Evolutionary conservation across 2,329 filamentous ascomycete species (phyloP), one percentile per base, ranked within the genome.

Genomic region (Fusarium pseudograminearum): DNA sequence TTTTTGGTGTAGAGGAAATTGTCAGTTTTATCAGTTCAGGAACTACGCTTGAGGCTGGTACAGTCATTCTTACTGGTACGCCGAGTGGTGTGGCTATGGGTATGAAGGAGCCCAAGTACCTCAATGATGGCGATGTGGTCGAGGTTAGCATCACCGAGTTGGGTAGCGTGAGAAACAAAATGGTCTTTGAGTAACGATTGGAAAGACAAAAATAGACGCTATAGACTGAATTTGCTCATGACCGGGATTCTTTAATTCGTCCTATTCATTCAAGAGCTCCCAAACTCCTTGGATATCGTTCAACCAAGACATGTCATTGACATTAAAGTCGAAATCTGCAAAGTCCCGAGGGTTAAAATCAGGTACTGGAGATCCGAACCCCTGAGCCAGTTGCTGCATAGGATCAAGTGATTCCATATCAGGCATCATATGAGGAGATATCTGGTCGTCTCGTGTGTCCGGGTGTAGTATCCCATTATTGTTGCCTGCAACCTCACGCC

Each of bases 21-120:
- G 78, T 87, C 20, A 78, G 78, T 51, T 84, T 83, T 9, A 73
- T 84, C 20, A 84, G 82, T 38, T 81, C 80, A 40, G 84, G 82
- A 1, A 82, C 82, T n/a, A 88, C 86, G 0, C 67, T 88, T 0
- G 79, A 83, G 64, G 76, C 80, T 0, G 86, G 86, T 1, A 85
- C 86, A 22, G 79, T 87, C 0, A 78, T 88, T 41, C 79, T 85
- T 5, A 85, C 83, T 2, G 83, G 84, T 3, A 86, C 85, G 34
- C 78, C 79, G 1, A 79, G 80, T 2, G 84, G 84, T 5, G 84
- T 86, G 1, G 85, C 81, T 0, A 80, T 85, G 73, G 82, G 82
- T 1, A 79, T 80, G 72, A 79, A 79, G 45, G 81, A 81, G 46
- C 80, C 81, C n/a, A 79, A 76, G 57, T 83, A 80, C 61, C 65